Conservation (phyloP, 495 filamentous ascomycete genomes). For the Aspergillus affinis region DNA sequence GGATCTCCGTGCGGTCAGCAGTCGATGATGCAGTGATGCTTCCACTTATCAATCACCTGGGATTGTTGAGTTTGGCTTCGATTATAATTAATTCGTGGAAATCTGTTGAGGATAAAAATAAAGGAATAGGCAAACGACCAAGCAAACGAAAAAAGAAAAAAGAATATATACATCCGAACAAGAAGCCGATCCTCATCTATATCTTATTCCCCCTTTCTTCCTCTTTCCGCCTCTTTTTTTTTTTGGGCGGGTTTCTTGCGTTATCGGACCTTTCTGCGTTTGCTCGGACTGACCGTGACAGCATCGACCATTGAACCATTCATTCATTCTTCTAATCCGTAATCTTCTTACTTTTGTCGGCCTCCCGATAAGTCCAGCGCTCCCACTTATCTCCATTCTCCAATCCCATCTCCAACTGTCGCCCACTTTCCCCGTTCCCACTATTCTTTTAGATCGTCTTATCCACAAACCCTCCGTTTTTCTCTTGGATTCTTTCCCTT, state of each 20-base stretch:
- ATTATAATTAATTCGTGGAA: neutral
- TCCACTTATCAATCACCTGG: neutral
- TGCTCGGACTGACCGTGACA: too few relatives aligned
- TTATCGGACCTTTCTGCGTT: neutral
- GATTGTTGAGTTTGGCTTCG: neutral
- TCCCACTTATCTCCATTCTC: neutral
- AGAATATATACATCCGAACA: neutral
- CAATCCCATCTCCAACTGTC: neutral
- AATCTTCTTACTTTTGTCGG: neutral
- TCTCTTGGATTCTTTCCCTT: conserved; percentile 4
- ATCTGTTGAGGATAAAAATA: conserved; percentile 2
- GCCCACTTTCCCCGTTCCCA: conserved; percentile 2
- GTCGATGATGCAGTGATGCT: neutral
- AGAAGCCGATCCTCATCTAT: too few relatives aligned
- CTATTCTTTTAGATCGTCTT: neutral
- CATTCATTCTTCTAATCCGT: neutral
- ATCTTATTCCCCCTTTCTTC: neutral
- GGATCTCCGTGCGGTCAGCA: neutral
- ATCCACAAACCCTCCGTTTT: conserved; percentile 3
- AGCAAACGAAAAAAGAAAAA: conserved; percentile 3
- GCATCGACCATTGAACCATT: too few relatives aligned
- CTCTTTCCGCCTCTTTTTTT: neutral
- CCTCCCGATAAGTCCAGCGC: neutral
- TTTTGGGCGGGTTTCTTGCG: neutral
- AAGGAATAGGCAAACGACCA: neutral